These are phyloP conservation scores for Boletus subcaerulescens DNA, from an alignment of 768 basidiomycete genomes.

Conservation along the genomic window DNA sequence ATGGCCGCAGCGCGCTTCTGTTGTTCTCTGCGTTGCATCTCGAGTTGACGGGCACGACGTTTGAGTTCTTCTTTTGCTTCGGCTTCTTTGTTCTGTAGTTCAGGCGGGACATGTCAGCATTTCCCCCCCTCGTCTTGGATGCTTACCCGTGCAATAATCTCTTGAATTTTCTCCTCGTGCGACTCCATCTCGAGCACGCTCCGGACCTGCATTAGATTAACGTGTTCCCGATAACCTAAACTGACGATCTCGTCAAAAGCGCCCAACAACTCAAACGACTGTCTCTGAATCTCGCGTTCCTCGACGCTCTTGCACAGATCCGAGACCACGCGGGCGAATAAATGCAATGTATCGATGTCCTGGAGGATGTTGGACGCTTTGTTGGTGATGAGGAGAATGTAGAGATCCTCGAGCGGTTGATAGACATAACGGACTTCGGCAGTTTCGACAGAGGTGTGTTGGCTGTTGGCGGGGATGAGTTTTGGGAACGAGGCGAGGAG, in stretches of 20 bases:
- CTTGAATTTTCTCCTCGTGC: slow-evolving; percentile 94
- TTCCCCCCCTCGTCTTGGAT: background rate
- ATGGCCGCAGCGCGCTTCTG: slow-evolving; percentile 66
- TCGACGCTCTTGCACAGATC: slow-evolving; percentile 85
- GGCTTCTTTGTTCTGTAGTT: slow-evolving; percentile 88
- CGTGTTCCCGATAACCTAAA: slow-evolving; percentile 79
- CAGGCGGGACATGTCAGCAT: background rate
- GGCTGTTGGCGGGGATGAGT: slow-evolving; percentile 90
- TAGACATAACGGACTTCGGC: slow-evolving; percentile 95
- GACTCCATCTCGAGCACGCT: slow-evolving; percentile 86
- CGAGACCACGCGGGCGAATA: slow-evolving; percentile 91
- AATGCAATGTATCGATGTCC: slow-evolving; percentile 94
- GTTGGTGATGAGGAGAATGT: slow-evolving; percentile 96
- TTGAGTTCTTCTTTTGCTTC: slow-evolving; percentile 99
- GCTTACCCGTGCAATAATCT: slow-evolving; percentile 91
- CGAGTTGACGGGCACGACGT: slow-evolving; percentile 94
- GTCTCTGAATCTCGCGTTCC: slow-evolving; percentile 85
- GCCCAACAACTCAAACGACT: slow-evolving; percentile 89
- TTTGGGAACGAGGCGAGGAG: slow-evolving; percentile 97
- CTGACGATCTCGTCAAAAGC: slow-evolving; percentile 97
- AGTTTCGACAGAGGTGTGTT: slow-evolving; percentile 96
- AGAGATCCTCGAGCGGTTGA: slow-evolving; percentile 94
- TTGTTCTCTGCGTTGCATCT: slow-evolving; percentile 95
- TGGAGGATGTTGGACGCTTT: slow-evolving; percentile 98
- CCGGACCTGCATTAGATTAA: slow-evolving; percentile 75